A percentile compares a stretch with the other conserved stretches of the same genome.
Evolutionary conservation across 2,329 filamentous ascomycete genomes (phyloP).

Genomic region (Cyanodermella asteris): DNA sequence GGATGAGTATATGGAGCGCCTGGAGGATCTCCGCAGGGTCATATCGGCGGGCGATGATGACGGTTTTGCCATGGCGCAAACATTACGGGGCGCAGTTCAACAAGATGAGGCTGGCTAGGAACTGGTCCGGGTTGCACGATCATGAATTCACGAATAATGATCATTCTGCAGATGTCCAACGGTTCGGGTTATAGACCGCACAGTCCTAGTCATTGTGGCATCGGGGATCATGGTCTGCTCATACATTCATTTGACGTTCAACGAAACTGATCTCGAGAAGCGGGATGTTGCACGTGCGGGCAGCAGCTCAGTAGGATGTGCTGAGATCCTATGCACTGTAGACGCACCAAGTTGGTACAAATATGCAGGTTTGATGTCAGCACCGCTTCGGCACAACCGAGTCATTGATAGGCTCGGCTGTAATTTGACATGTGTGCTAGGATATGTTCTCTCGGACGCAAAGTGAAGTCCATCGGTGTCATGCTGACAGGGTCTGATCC

Average conservation of each 20-base stretch:
- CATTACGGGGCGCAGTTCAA: no score
- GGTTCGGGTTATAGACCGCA: no score
- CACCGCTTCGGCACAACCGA: conserved; percentile 99
- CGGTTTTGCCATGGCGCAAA: no score
- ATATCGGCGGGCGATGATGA: no score
- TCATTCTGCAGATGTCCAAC: no score
- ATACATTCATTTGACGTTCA: neutral
- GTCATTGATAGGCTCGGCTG: conserved; percentile 67
- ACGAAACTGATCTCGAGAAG: neutral
- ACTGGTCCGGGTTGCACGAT: no score
- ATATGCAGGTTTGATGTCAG: conserved; percentile 39
- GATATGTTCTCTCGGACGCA: neutral
- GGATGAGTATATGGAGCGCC: no score
- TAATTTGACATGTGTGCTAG: conserved; percentile 99
- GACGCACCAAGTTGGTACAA: neutral
- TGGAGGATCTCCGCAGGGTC: no score
- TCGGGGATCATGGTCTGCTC: neutral
- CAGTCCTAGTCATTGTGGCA: neutral
- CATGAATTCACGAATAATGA: no score
- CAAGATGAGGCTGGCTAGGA: no score
- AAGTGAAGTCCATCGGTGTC: neutral
- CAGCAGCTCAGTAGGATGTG: neutral
- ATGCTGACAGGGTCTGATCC: neutral
- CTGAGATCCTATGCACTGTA: neutral
- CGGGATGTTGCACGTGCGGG: neutral